phyloP scores from a whole-genome alignment of 2,329 filamentous ascomycete genomes.

The Ophiostoma ips region DNA sequence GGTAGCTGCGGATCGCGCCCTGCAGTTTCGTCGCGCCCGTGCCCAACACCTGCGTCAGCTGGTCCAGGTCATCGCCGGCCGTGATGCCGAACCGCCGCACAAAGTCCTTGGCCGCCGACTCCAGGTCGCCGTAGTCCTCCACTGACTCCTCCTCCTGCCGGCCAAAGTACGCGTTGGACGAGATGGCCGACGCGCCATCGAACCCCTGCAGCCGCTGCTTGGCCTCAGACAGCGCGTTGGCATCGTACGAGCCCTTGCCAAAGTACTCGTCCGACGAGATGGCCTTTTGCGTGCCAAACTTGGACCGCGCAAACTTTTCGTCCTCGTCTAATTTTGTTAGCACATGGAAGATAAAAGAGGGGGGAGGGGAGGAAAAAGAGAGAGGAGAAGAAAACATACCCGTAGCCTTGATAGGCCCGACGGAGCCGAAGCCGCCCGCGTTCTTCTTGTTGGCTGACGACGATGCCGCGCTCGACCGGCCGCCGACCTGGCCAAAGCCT shows the following conservation, averaged over 20 bases:
- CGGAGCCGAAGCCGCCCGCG: conserved; percentile 77
- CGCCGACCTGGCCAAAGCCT: conserved; percentile 76
- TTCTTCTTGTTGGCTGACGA: conserved; percentile 44
- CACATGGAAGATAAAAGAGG: background rate
- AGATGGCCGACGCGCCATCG: conserved; percentile 83
- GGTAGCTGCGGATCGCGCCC: conserved; percentile 53
- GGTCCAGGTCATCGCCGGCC: conserved; percentile 89
- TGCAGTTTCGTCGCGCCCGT: conserved; percentile 77
- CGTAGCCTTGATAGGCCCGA: conserved; percentile 57
- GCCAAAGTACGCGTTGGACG: conserved; percentile 94
- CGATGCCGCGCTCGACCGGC: conserved; percentile 22
- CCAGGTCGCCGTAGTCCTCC: conserved; percentile 81
- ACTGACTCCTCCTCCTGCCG: conserved; percentile 62
- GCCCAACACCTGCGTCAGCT: conserved; percentile 67
- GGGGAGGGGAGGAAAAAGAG: too few relatives aligned
- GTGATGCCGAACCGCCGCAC: conserved; percentile 90
- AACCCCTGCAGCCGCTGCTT: conserved; percentile 81
- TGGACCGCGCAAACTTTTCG: conserved; percentile 69
- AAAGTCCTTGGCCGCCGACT: conserved; percentile 91
- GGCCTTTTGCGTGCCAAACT: conserved; percentile 86
- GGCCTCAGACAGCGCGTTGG: conserved; percentile 67
- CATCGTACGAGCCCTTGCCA: conserved; percentile 76
- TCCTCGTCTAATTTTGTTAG: conserved; percentile 45
- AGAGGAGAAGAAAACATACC: background rate
- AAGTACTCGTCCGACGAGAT: conserved; percentile 99